These are phyloP conservation scores for Polytrichum formosum DNA, from an alignment of 225 moss, liverwort and hornwort genomes.

Conservation along the genomic window DNA sequence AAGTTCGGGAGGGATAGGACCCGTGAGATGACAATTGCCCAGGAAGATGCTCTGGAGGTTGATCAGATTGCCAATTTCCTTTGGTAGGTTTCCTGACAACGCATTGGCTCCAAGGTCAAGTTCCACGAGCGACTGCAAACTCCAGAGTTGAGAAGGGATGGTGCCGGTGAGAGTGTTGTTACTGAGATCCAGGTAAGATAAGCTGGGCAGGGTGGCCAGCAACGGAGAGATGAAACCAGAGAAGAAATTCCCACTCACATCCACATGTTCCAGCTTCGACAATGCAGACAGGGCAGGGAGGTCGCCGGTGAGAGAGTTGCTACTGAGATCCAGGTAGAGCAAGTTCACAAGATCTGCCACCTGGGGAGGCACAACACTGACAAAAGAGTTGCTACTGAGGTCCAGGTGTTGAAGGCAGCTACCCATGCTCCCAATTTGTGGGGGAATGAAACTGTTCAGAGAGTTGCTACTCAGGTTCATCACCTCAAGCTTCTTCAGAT, in stretches of 20 bases:
- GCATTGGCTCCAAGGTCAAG: constrained; percentile 59
- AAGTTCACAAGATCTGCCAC: constrained; percentile 30
- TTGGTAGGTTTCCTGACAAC: constrained; percentile 44
- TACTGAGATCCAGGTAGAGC: constrained; percentile 22
- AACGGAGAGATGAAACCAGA: constrained; percentile 49
- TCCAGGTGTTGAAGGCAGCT: constrained; percentile 30
- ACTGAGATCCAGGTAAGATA: constrained; percentile 61
- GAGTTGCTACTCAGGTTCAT: constrained; percentile 36
- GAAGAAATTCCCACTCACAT: constrained; percentile 31
- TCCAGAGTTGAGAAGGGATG: constrained; percentile 65
- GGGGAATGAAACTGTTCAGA: constrained; percentile 4
- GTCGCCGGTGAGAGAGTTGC: constrained; percentile 35
- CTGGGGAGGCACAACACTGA: constrained; percentile 43
- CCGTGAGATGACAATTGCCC: constrained; percentile 42
- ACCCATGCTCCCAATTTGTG: not conserved
- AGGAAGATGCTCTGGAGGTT: constrained; percentile 54
- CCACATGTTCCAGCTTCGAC: constrained; percentile 27
- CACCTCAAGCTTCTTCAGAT: constrained; percentile 29
- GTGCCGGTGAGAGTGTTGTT: constrained; percentile 53
- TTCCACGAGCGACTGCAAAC: constrained; percentile 39
- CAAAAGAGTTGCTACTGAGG: constrained; percentile 31
- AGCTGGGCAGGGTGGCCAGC: constrained; percentile 34
- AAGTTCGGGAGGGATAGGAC: constrained; percentile 51
- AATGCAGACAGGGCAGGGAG: constrained; percentile 37
- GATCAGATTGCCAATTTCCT: constrained; percentile 60